These are phyloP conservation scores for Lonicera japonica DNA, from an alignment of 129 eudicot species.

Conservation along the genomic window DNA sequence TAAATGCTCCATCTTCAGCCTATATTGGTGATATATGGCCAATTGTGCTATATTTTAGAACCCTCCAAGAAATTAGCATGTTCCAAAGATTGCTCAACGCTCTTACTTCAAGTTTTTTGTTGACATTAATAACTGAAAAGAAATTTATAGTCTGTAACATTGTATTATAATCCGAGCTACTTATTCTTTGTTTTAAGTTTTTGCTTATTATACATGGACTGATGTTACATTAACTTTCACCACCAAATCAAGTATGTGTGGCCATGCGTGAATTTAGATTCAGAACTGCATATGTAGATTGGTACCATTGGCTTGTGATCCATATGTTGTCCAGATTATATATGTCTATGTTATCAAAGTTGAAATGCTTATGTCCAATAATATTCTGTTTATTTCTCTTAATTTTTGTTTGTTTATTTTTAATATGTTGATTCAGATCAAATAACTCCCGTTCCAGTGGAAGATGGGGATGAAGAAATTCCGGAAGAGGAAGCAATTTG, in stretches of 20 bases:
- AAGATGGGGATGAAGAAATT: slow-evolving; percentile 63
- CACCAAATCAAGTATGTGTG: too few relatives aligned
- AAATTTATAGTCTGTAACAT: too few relatives aligned
- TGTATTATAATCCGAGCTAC: too few relatives aligned
- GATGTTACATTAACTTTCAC: too few relatives aligned
- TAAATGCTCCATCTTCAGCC: neutral
- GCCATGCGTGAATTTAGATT: too few relatives aligned
- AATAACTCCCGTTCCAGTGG: slow-evolving; percentile 38
- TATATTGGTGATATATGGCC: neutral
- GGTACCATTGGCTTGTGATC: neutral
- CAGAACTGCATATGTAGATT: too few relatives aligned
- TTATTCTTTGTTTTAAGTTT: neutral
- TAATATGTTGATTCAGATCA: slow-evolving; percentile 45
- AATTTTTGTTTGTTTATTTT: too few relatives aligned
- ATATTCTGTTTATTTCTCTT: neutral
- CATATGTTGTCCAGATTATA: neutral
- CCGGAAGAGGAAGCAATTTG: slow-evolving; percentile 93
- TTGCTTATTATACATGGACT: neutral
- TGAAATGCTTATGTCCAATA: neutral
- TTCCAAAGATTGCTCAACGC: neutral
- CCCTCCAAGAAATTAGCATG: neutral
- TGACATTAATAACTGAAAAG: too few relatives aligned
- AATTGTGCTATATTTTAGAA: neutral
- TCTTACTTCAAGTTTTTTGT: neutral
- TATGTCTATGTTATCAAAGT: neutral